phyloP scores from a whole-genome alignment of 768 basidiomycete species.

The Lactarius psammicola region DNA sequence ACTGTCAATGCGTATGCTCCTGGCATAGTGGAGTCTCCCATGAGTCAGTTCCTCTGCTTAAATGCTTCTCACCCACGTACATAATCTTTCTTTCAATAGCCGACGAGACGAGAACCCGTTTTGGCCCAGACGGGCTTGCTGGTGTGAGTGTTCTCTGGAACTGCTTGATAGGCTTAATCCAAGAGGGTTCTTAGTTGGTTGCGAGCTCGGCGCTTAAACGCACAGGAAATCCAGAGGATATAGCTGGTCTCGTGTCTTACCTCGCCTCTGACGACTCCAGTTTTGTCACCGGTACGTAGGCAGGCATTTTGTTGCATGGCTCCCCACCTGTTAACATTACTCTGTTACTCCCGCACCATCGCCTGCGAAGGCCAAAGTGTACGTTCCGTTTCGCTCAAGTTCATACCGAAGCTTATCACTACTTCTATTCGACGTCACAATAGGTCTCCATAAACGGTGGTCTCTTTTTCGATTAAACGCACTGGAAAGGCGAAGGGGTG shows the following conservation, averaged over 20 bases:
- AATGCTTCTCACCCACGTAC: not conserved
- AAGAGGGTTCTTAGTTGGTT: not conserved
- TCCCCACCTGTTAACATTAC: not conserved
- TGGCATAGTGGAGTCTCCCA: slow-evolving; percentile 24
- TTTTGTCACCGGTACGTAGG: slow-evolving; percentile 28
- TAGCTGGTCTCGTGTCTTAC: slow-evolving; percentile 29
- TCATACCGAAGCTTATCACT: not conserved
- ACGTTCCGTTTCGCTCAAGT: slow-evolving; percentile 1
- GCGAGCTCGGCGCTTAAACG: slow-evolving; percentile 5
- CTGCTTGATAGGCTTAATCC: not conserved
- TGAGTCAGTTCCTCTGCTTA: slow-evolving; percentile 24
- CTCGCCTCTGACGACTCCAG: slow-evolving; percentile 22
- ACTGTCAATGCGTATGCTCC: slow-evolving; percentile 33
- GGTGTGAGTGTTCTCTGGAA: not conserved
- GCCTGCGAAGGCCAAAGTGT: slow-evolving; percentile 19
- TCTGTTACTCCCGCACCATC: not conserved
- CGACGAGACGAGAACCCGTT: not conserved
- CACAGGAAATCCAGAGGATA: slow-evolving; percentile 21
- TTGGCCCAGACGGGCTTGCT: not conserved
- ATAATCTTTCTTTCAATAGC: not conserved
- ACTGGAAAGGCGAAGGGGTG: not conserved
- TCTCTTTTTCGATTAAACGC: slow-evolving; percentile 8
- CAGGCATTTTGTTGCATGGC: not conserved
- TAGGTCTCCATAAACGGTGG: slow-evolving; percentile 20
- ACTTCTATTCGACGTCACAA: not conserved